A percentile compares a stretch with the other conserved stretches of the same genome.
Evolutionary conservation across 805 yeast genomes (phyloP).

Genomic region (Kregervanrija pseudodelftensis): DNA sequence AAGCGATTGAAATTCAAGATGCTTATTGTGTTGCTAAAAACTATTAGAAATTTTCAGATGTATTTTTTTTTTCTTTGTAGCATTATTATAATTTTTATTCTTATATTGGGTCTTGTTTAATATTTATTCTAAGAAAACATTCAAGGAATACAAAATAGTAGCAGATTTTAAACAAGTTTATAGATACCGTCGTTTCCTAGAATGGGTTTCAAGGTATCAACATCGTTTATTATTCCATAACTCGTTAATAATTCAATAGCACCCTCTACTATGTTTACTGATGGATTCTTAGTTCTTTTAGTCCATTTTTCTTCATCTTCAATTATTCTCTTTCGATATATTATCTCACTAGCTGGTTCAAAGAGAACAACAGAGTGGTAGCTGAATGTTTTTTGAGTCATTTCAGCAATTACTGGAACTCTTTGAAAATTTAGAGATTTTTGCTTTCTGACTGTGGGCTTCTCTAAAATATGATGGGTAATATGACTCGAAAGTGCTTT

Average conservation of each 20-base stretch:
- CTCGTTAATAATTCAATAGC: not conserved
- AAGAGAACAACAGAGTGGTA: not conserved
- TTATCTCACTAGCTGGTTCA: not conserved
- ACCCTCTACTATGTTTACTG: not conserved
- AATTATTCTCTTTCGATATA: not conserved
- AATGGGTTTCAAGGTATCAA: not conserved
- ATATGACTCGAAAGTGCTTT: no score
- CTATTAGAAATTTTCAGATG: conserved; percentile 9
- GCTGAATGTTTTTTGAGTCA: conserved; percentile 5
- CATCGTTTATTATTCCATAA: not conserved
- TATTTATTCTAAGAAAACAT: not conserved
- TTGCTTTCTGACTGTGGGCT: not conserved
- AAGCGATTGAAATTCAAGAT: conserved; percentile 85
- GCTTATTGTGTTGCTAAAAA: conserved; percentile 55
- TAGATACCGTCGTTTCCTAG: conserved; percentile 1
- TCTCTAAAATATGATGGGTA: no score
- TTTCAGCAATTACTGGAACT: conserved; percentile 1
- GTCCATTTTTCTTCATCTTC: conserved; percentile 9
- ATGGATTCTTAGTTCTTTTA: conserved; percentile 7
- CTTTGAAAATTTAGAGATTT: not conserved
- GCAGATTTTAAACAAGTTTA: not conserved
- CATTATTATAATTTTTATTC: not conserved
- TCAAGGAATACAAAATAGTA: not conserved
- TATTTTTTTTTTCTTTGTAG: not conserved
- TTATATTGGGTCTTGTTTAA: not conserved